A percentile compares a stretch with the other conserved stretches of the same genome.
phyloP scores from a whole-genome alignment of 768 basidiomycete species.

The Pulveroboletus frians region DNA sequence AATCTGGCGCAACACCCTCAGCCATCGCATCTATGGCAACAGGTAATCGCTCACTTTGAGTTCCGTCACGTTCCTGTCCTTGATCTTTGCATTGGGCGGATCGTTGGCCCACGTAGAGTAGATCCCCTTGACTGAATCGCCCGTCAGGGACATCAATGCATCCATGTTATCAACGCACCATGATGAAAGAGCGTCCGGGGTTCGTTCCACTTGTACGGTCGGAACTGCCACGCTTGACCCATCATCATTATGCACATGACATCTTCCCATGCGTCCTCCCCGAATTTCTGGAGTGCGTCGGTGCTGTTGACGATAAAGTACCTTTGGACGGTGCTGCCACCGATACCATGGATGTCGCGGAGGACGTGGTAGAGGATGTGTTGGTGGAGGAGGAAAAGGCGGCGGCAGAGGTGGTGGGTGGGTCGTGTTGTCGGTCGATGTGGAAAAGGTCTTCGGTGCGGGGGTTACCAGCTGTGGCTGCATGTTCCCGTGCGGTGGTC shows the following conservation, averaged over 20 bases:
- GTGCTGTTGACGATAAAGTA: constrained; percentile 91
- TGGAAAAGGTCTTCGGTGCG: constrained; percentile 79
- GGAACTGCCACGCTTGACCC: constrained; percentile 97
- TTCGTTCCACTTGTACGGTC: constrained; percentile 95
- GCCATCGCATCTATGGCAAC: neutral
- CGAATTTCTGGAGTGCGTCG: constrained; percentile 89
- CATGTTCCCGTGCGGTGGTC: constrained; percentile 65
- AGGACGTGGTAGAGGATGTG: neutral
- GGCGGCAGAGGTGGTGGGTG: constrained; percentile 23
- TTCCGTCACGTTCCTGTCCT: constrained; percentile 97
- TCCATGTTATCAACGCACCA: no score
- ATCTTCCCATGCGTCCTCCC: constrained; percentile 91
- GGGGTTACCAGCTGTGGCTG: constrained; percentile 63
- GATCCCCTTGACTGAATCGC: constrained; percentile 77
- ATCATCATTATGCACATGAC: constrained; percentile 98
- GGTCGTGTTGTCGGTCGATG: constrained; percentile 80
- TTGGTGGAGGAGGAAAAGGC: constrained; percentile 13
- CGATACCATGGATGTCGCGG: constrained; percentile 21
- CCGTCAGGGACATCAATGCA: no score
- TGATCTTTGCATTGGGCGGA: constrained; percentile 80
- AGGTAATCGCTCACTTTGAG: constrained; percentile 55
- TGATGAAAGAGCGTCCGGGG: constrained; percentile 91
- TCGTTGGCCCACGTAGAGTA: constrained; percentile 95
- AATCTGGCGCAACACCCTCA: constrained; percentile 47
- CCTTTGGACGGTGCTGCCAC: constrained; percentile 37